A percentile compares a stretch with the other conserved stretches of the same genome.
Conservation (phyloP, 225 moss, liverwort and hornwort species). For the Ulota crispa region DNA sequence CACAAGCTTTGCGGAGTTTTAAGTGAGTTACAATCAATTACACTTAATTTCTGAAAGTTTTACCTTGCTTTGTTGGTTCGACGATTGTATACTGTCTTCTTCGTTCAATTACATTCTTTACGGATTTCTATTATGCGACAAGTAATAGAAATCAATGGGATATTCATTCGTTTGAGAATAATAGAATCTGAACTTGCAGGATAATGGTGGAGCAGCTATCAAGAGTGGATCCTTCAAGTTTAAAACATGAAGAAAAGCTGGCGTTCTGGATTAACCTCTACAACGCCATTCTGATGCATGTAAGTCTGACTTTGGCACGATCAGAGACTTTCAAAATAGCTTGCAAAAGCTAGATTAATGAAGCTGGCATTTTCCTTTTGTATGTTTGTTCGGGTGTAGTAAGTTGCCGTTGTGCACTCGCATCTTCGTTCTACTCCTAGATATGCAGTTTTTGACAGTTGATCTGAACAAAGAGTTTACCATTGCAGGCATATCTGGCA, state of each 20-base stretch:
- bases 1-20: constrained; percentile 60
- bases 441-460: neutral
- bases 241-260: constrained; percentile 74
- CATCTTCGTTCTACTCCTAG: neutral
- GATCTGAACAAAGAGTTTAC: neutral
- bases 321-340: neutral
- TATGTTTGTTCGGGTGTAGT: constrained; percentile 4
- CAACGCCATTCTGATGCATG: constrained; percentile 82
- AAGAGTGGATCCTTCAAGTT: constrained; percentile 41
- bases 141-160: neutral
- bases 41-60: neutral
- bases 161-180: neutral
- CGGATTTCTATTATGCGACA: neutral
- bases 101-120: neutral
- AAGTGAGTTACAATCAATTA: constrained; percentile 33
- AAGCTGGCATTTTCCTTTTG: neutral
- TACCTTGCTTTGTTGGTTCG: neutral
- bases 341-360: neutral
- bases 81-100: neutral
- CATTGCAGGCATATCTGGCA: constrained; percentile 67
- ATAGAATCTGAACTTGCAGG: constrained; percentile 34
- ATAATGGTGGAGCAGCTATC: constrained; percentile 65
- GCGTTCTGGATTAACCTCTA: constrained; percentile 84
- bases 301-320: constrained; percentile 31
- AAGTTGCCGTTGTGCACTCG: neutral